A percentile compares a stretch with the other conserved stretches of the same genome.
Conservation (phyloP, 805 yeast species). For the Barnettozyma sucrosica region DNA sequence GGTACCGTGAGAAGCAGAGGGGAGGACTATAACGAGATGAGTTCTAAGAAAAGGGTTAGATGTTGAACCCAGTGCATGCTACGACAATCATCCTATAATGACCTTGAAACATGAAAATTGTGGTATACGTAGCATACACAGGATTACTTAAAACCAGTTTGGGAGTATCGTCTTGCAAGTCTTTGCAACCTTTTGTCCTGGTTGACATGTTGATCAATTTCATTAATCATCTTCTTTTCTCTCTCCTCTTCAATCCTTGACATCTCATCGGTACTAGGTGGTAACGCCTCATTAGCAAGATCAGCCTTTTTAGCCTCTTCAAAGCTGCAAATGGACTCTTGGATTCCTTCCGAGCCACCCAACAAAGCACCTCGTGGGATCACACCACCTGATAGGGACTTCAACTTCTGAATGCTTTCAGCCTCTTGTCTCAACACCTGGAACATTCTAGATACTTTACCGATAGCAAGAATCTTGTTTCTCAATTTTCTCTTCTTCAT, state of each 20-base stretch:
- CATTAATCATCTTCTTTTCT: constrained; percentile 35
- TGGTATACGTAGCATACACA: neutral
- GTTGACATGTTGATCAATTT: constrained; percentile 27
- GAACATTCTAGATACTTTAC: constrained; percentile 92
- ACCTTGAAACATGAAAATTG: neutral
- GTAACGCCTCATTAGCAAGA: constrained; percentile 77
- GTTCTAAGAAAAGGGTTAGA: constrained; percentile 3
- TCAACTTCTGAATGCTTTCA: constrained; percentile 77
- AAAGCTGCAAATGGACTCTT: constrained; percentile 61
- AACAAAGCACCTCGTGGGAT: constrained; percentile 83
- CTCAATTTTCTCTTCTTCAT: constrained; percentile 52
- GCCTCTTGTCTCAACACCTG: constrained; percentile 82
- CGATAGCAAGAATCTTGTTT: constrained; percentile 90
- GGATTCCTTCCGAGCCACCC: constrained; percentile 77
- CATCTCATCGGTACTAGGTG: constrained; percentile 67
- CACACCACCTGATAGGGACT: constrained; percentile 64
- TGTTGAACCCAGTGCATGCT: constrained; percentile 1
- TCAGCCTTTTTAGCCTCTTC: constrained; percentile 83
- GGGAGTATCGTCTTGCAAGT: constrained; percentile 24
- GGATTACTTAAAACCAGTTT: constrained; percentile 1
- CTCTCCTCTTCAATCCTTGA: constrained; percentile 39
- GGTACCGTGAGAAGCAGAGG: constrained; percentile 18
- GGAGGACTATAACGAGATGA: constrained; percentile 7
- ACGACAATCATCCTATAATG: neutral
- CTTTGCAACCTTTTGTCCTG: constrained; percentile 21